These are phyloP conservation scores for Boletellus emodensis DNA, from an alignment of 768 basidiomycete species.

Conservation along the genomic window DNA sequence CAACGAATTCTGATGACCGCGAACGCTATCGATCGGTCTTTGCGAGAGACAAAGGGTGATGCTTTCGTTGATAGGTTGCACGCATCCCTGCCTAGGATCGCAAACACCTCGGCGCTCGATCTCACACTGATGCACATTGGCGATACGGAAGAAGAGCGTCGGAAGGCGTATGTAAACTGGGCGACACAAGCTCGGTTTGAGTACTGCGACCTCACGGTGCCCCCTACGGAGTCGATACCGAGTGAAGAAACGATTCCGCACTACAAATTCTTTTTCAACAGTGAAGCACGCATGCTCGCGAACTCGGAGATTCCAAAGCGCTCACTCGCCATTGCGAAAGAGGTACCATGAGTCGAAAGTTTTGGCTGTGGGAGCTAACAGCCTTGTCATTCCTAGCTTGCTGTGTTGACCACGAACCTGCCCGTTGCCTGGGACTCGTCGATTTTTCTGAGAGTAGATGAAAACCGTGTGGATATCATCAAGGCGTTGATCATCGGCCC, in stretches of 20 bases:
- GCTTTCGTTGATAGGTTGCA: constrained; percentile 79
- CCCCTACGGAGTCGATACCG: constrained; percentile 27
- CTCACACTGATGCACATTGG: constrained; percentile 35
- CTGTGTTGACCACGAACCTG: constrained; percentile 88
- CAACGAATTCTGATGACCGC: constrained; percentile 80
- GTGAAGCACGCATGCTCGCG: constrained; percentile 79
- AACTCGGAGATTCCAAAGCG: constrained; percentile 87
- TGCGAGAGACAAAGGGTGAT: constrained; percentile 86
- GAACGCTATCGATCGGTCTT: constrained; percentile 79
- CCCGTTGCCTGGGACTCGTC: constrained; percentile 96
- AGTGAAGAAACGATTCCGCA: constrained; percentile 57
- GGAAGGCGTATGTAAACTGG: constrained; percentile 79
- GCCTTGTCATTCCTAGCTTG: constrained; percentile 53
- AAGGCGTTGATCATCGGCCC: constrained; percentile 92
- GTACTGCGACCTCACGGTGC: constrained; percentile 80
- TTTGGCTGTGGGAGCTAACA: constrained; percentile 1
- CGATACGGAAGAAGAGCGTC: constrained; percentile 61
- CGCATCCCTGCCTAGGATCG: constrained; percentile 70
- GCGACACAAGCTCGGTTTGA: constrained; percentile 78
- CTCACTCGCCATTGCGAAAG: constrained; percentile 92
- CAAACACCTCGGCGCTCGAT: constrained; percentile 48
- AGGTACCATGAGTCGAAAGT: constrained; percentile 44
- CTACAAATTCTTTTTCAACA: constrained; percentile 80
- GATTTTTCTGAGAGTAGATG: constrained; percentile 89
- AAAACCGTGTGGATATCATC: constrained; percentile 86